phyloP scores from a whole-genome alignment of 768 basidiomycete genomes.

The Daedaleopsis sinensis region DNA sequence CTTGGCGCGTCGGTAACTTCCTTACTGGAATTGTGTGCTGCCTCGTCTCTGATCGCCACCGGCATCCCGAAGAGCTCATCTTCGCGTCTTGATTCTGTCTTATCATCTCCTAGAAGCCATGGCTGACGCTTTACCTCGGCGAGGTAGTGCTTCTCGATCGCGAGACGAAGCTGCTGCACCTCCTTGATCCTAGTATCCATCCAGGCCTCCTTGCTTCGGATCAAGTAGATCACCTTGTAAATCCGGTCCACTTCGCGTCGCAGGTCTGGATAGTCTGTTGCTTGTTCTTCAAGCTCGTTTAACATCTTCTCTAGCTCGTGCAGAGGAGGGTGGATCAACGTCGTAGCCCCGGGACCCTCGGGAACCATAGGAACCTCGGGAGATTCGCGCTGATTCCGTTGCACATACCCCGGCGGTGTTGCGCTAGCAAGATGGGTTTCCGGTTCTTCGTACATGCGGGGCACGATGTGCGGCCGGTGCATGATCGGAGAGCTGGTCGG shows the following conservation, averaged over 20 bases:
- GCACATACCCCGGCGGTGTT: not conserved
- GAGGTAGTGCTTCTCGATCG: not conserved
- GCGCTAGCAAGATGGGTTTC: not conserved
- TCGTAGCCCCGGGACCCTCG: not conserved
- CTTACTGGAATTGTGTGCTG: too few relatives aligned
- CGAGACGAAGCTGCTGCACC: not conserved
- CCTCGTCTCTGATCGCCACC: too few relatives aligned
- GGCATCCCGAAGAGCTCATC: not conserved
- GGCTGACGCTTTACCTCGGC: not conserved
- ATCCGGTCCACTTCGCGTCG: not conserved
- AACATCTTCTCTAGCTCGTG: not conserved
- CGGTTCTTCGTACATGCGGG: not conserved
- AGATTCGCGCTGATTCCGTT: not conserved
- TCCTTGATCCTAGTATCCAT: not conserved
- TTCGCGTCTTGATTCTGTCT: not conserved
- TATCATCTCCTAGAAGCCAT: not conserved
- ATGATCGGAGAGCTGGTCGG: not conserved
- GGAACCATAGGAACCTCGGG: too few relatives aligned
- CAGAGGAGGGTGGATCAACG: not conserved
- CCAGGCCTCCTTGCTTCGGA: not conserved
- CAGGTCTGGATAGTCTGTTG: not conserved
- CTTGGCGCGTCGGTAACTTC: not conserved
- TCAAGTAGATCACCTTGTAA: not conserved
- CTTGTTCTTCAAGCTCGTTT: not conserved
- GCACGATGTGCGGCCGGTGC: not conserved